Conservation (phyloP, 345 rosid genomes). For the Lumnitzera littorea region DNA sequence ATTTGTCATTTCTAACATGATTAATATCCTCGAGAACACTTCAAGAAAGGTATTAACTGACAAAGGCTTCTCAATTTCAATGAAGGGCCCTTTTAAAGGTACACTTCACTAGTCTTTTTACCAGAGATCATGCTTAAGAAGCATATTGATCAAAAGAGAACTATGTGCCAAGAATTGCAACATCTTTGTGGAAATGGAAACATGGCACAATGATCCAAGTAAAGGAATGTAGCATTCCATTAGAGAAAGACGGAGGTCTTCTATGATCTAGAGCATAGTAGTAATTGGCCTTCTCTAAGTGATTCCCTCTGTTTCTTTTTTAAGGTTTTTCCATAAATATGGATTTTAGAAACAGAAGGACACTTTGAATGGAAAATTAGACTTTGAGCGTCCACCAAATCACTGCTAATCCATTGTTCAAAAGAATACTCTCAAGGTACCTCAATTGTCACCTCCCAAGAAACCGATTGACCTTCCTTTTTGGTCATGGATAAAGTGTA, state of each 20-base stretch:
- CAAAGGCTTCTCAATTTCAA: too few relatives aligned
- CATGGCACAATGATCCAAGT: too few relatives aligned
- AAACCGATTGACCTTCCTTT: constrained; percentile 37
- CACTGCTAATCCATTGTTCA: background rate
- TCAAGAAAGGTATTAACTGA: too few relatives aligned
- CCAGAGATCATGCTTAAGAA: too few relatives aligned
- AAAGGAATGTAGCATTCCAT: too few relatives aligned
- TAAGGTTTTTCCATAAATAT: background rate
- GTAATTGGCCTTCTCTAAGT: background rate
- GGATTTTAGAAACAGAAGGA: background rate
- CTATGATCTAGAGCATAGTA: background rate
- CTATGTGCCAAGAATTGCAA: too few relatives aligned
- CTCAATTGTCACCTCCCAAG: constrained; percentile 67
- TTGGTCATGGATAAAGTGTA: constrained; percentile 39
- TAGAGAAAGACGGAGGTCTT: too few relatives aligned
- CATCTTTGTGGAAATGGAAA: too few relatives aligned
- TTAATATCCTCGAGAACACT: too few relatives aligned
- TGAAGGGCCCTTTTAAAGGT: too few relatives aligned
- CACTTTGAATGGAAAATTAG: background rate
- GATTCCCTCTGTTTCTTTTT: background rate
- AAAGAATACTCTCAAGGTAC: constrained; percentile 20
- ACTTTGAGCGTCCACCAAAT: background rate
- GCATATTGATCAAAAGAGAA: too few relatives aligned
- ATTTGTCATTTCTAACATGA: background rate
- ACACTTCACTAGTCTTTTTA: too few relatives aligned